phyloP scores from a whole-genome alignment of 225 moss, liverwort and hornwort genomes.

The Neckera pumila region DNA sequence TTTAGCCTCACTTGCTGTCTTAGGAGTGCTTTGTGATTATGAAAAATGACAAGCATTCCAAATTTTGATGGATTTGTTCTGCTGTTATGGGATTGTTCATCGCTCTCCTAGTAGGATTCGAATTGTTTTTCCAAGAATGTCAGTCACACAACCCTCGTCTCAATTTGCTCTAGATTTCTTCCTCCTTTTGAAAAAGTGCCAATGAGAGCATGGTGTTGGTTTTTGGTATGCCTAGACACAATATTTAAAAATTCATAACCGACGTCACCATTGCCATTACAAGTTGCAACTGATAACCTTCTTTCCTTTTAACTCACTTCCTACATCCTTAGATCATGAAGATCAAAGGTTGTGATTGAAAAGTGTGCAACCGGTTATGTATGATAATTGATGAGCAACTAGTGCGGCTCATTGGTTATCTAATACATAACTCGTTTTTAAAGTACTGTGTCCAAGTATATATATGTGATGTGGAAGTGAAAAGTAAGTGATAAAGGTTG shows the following conservation, averaged over 20 bases:
- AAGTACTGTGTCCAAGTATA: fast-evolving
- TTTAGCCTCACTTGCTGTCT: too few relatives aligned
- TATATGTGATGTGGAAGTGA: not conserved
- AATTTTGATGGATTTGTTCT: not conserved
- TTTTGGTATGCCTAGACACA: not conserved
- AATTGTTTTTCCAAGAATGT: not conserved
- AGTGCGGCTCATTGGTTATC: too few relatives aligned
- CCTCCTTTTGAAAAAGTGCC: not conserved
- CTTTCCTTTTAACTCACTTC: too few relatives aligned
- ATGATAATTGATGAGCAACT: too few relatives aligned
- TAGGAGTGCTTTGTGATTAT: not conserved
- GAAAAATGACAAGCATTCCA: not conserved
- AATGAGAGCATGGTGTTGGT: not conserved
- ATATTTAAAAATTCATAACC: not conserved
- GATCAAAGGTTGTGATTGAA: too few relatives aligned
- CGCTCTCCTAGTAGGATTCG: not conserved
- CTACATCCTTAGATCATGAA: too few relatives aligned
- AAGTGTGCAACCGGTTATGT: too few relatives aligned
- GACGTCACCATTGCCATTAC: too few relatives aligned
- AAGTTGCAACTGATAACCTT: too few relatives aligned
- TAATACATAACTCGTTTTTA: too few relatives aligned
- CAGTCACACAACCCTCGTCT: not conserved
- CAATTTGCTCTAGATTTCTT: not conserved
- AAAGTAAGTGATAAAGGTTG: not conserved
- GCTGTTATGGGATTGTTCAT: not conserved